These are phyloP conservation scores for Candolleomyces aberdarensis DNA, from an alignment of 768 basidiomycete species.

Conservation along the genomic window DNA sequence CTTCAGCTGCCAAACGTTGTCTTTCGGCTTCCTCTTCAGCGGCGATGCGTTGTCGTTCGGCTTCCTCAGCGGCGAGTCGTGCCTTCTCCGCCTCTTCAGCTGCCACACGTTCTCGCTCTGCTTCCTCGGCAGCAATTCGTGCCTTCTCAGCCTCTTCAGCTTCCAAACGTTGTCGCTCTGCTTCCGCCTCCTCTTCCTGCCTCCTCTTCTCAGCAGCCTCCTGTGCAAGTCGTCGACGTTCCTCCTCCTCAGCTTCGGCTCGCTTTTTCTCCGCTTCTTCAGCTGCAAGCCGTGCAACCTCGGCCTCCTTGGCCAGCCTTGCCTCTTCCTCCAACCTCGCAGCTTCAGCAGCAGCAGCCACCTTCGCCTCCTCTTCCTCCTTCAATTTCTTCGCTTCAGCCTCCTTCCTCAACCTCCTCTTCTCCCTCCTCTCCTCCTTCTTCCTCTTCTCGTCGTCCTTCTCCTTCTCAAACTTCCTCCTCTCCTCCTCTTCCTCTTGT, in stretches of 20 bases:
- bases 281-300: background rate
- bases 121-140: background rate
- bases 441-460: slow-evolving; percentile 9
- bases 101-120: background rate
- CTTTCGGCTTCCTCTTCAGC: slow-evolving; percentile 1
- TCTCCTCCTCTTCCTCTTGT: slow-evolving; percentile 8
- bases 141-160: background rate
- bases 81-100: background rate
- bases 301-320: background rate
- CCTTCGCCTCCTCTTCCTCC: slow-evolving; percentile 2
- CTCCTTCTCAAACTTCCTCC: slow-evolving; percentile 8
- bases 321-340: background rate
- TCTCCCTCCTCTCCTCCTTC: slow-evolving; percentile 16
- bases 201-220: background rate
- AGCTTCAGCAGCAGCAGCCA: background rate
- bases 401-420: slow-evolving; percentile 13
- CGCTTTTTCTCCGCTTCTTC: background rate
- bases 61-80: background rate
- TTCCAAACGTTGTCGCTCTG: slow-evolving; percentile 5
- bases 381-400: slow-evolving; percentile 2
- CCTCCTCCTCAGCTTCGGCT: background rate
- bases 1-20: background rate
- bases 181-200: background rate
- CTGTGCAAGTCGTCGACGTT: background rate
- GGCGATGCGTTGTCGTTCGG: background rate